Conservation (phyloP, 148 eudicot species). For the Camellia lanceoleosa region DNA sequence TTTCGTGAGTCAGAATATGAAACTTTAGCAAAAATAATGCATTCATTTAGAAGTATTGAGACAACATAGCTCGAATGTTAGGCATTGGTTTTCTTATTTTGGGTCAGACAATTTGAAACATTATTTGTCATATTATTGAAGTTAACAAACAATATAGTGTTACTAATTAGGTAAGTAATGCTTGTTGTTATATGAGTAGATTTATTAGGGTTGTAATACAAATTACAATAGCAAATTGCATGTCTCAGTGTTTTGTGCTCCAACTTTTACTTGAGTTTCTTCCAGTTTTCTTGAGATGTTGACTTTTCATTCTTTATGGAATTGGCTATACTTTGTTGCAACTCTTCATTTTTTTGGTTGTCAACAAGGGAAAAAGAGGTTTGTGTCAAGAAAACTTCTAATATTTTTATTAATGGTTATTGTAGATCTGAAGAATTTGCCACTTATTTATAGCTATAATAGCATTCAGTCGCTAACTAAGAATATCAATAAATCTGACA, state of each 20-base stretch:
- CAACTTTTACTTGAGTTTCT: not conserved
- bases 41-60: too few relatives aligned
- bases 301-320: not conserved
- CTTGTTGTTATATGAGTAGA: not conserved
- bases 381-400: constrained; percentile 8
- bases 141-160: not conserved
- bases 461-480: constrained; percentile 62
- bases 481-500: constrained; percentile 59
- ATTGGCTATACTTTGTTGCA: not conserved
- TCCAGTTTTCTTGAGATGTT: not conserved
- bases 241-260: too few relatives aligned
- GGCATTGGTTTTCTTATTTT: not conserved
- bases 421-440: constrained; percentile 70
- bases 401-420: constrained; percentile 13
- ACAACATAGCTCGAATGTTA: not conserved
- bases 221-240: not conserved
- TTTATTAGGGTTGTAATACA: not conserved
- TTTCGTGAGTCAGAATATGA: not conserved
- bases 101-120: not conserved
- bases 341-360: not conserved
- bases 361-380: not conserved
- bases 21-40: too few relatives aligned
- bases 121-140: constrained; percentile 1
- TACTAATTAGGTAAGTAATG: not conserved
- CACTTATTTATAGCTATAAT: constrained; percentile 68